Evolutionary conservation across 768 basidiomycete species (phyloP), one percentile per base, ranked within the genome.

Genomic region (Crassisporium funariophilum): DNA sequence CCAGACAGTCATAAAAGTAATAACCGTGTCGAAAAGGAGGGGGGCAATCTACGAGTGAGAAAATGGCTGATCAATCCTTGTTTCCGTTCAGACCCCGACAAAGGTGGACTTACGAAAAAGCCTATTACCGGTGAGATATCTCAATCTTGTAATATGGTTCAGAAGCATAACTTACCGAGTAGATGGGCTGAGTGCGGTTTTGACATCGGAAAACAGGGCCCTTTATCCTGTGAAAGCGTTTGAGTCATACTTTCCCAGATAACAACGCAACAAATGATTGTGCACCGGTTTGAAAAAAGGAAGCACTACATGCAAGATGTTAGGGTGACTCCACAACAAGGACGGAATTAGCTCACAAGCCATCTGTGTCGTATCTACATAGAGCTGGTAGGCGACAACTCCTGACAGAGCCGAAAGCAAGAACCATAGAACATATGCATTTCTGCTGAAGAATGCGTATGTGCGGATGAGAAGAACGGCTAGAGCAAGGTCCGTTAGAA

Each of bases 361-460:
- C 88, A 91, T 91, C 61, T 89, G 82, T 7, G 84, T 81, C 4
- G 81, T 81, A 53, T 82, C 86, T 22, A 90, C 88, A 55, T 86
- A 91, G 24, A 90, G 79, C 60, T 91, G 88, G 66, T 90, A 91
- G 29, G 86, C 80, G 9, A 90, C 79, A 47, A 91, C 82, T 6
- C 87, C 87, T 47, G 80, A 76, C 9, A 91, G 71, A 10, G 85
- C 82, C 47, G 75, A 76, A 46, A 88, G 64, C 52, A 91, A 79
- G 49, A 78, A 77, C 54, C 73, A 71, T 33, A 90, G 74, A 41
- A 90, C 66, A 60, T 82, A 85, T 44, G 74, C 62, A 56, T 89
- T 91, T 52, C 86, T 79, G 57, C 88, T 88, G 74, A 90, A 90
- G 68, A 91, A 91, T 3, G 88, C 88, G 57, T 89, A 91, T 34